Evolutionary conservation across 164 flowering plant species (phyloP).

Genomic region (Buxus sempervirens): DNA sequence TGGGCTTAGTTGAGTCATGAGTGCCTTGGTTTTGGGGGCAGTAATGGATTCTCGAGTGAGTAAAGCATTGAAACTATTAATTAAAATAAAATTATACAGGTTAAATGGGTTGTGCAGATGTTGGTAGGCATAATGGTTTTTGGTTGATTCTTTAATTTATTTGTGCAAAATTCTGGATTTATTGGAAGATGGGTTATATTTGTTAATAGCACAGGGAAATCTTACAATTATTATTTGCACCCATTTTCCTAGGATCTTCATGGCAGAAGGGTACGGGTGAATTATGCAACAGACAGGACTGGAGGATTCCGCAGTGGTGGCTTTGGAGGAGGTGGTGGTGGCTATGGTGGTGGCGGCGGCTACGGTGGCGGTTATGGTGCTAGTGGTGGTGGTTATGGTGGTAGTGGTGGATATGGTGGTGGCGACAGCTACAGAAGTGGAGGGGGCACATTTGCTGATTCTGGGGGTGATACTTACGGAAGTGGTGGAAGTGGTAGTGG

Average conservation of each 20-base stretch:
- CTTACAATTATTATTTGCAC: neutral
- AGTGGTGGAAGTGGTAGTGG: constrained; percentile 6
- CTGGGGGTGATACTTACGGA: neutral
- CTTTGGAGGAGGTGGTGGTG: constrained; percentile 23
- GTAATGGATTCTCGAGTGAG: no score
- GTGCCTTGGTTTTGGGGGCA: no score
- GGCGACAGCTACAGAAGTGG: constrained; percentile 12
- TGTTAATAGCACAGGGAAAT: neutral
- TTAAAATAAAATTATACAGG: no score
- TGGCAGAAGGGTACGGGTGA: constrained; percentile 68
- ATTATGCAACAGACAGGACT: constrained; percentile 67
- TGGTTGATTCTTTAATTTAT: neutral
- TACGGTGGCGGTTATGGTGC: constrained; percentile 8
- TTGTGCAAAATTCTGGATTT: neutral
- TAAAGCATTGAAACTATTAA: no score
- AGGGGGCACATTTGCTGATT: constrained; percentile 9
- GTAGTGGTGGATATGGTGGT: neutral
- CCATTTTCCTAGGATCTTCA: constrained; percentile 54
- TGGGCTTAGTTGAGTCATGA: no score
- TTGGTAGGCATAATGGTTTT: neutral
- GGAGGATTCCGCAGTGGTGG: constrained; percentile 24
- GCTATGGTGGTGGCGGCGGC: constrained; percentile 12
- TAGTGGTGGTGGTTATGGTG: neutral
- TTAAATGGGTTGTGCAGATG: neutral
- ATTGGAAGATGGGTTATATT: neutral